phyloP scores from a whole-genome alignment of 768 basidiomycete species.

The Podaxis carcinomalis region DNA sequence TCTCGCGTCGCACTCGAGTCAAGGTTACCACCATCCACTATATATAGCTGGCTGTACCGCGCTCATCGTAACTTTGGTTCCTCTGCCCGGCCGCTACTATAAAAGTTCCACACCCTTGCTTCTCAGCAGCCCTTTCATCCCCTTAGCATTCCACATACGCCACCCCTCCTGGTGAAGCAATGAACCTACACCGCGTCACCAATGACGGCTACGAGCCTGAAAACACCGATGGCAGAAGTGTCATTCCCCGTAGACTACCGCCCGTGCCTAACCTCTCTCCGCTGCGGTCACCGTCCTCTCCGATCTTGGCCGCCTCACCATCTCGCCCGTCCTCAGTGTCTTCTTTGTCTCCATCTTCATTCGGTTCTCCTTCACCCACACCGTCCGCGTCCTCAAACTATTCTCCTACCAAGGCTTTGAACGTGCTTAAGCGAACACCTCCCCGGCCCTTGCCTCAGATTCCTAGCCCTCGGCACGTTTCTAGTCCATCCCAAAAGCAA shows the following conservation, averaged over 20 bases:
- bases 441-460: constrained; percentile 48
- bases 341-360: constrained; percentile 1
- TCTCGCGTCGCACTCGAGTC: background rate
- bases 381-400: background rate
- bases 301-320: background rate
- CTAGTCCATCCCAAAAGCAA: background rate
- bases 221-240: background rate
- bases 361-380: background rate
- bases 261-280: constrained; percentile 3
- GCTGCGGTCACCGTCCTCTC: background rate
- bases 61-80: background rate
- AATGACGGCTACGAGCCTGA: background rate
- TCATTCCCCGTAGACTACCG: constrained; percentile 2
- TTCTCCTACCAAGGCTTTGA: background rate
- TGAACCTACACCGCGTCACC: background rate
- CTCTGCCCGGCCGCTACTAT: background rate
- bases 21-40: background rate
- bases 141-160: background rate
- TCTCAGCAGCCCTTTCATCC: background rate
- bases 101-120: background rate
- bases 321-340: background rate
- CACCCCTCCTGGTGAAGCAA: background rate
- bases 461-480: constrained; percentile 19
- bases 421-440: constrained; percentile 16
- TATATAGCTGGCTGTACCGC: background rate